phyloP scores from a whole-genome alignment of 2,329 filamentous ascomycete genomes.

The Bimuria novae-zelandiae region DNA sequence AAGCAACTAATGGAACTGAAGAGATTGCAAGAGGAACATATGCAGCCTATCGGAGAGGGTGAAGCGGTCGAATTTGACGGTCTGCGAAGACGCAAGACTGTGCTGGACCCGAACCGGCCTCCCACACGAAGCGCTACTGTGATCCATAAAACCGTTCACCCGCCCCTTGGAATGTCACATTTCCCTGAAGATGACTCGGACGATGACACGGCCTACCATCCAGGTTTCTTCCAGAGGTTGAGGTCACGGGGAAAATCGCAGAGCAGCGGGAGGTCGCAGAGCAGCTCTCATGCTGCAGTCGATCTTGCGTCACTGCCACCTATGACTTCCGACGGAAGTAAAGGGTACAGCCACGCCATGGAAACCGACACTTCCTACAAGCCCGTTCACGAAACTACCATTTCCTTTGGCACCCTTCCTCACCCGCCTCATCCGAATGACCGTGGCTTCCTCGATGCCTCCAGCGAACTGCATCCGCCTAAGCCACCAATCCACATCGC shows the following conservation, averaged over 20 bases:
- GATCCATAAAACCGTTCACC: constrained; percentile 62
- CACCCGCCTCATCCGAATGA: constrained; percentile 29
- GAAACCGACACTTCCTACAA: constrained; percentile 57
- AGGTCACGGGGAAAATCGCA: constrained; percentile 43
- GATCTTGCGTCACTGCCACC: constrained; percentile 8
- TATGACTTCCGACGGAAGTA: constrained; percentile 38
- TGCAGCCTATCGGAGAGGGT: constrained; percentile 77
- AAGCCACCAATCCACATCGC: constrained; percentile 60
- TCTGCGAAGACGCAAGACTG: constrained; percentile 71
- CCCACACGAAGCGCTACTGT: constrained; percentile 43
- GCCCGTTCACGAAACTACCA: constrained; percentile 38
- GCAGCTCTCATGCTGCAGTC: constrained; percentile 24
- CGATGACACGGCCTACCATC: constrained; percentile 48
- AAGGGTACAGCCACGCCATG: constrained; percentile 51
- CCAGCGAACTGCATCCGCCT: constrained; percentile 57
- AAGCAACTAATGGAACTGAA: constrained; percentile 80
- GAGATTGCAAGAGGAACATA: constrained; percentile 78
- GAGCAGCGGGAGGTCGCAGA: constrained; percentile 37
- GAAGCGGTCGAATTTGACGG: constrained; percentile 92
- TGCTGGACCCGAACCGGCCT: constrained; percentile 51
- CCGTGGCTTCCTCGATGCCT: constrained; percentile 46
- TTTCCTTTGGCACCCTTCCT: constrained; percentile 52
- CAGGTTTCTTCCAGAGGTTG: constrained; percentile 52
- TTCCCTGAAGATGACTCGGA: constrained; percentile 69
- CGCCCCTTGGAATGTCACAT: constrained; percentile 84